Conservation (phyloP, 2,329 filamentous ascomycete genomes). For the Neocucurbitaria cava region DNA sequence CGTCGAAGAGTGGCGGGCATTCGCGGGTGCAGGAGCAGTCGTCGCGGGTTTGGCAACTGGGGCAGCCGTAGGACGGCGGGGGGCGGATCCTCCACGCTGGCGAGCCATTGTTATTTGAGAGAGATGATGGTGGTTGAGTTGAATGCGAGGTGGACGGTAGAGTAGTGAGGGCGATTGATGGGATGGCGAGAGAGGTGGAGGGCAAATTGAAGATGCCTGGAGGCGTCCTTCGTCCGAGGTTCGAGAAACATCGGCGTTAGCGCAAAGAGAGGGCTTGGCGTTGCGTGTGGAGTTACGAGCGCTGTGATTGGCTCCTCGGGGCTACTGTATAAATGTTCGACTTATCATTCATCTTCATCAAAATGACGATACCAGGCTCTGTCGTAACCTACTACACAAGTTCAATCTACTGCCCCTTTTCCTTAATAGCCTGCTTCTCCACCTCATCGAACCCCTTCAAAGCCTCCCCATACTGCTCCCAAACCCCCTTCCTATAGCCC, state of each 20-base stretch:
- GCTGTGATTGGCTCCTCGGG: slow-evolving; percentile 5
- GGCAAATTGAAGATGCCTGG: slow-evolving; percentile 22
- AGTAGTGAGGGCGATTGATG: slow-evolving; percentile 4
- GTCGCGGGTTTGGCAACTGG: slow-evolving; percentile 58
- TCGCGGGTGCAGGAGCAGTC: slow-evolving; percentile 55
- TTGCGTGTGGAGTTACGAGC: slow-evolving; percentile 5
- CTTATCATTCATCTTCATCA: too few species aligned
- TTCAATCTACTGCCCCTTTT: slow-evolving; percentile 29
- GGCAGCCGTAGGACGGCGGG: slow-evolving; percentile 52
- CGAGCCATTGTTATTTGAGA: slow-evolving; percentile 53
- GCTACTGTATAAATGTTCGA: too few species aligned
- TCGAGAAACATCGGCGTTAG: slow-evolving; percentile 38
- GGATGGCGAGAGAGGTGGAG: slow-evolving; percentile 7
- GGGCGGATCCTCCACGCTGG: slow-evolving; percentile 56
- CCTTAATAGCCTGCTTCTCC: slow-evolving; percentile 70
- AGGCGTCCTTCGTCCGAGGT: slow-evolving; percentile 26
- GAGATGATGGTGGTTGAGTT: slow-evolving; percentile 1
- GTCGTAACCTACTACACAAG: too few species aligned
- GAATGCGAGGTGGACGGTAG: slow-evolving; percentile 8
- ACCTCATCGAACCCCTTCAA: slow-evolving; percentile 78
- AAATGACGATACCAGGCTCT: too few species aligned
- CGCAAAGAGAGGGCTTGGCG: slow-evolving; percentile 17
- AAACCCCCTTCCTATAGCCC: slow-evolving; percentile 78
- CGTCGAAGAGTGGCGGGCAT: slow-evolving; percentile 70
- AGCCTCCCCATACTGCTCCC: slow-evolving; percentile 78